Conservation (phyloP, 202 grass and related monocot species). For the Musa balbisiana region DNA sequence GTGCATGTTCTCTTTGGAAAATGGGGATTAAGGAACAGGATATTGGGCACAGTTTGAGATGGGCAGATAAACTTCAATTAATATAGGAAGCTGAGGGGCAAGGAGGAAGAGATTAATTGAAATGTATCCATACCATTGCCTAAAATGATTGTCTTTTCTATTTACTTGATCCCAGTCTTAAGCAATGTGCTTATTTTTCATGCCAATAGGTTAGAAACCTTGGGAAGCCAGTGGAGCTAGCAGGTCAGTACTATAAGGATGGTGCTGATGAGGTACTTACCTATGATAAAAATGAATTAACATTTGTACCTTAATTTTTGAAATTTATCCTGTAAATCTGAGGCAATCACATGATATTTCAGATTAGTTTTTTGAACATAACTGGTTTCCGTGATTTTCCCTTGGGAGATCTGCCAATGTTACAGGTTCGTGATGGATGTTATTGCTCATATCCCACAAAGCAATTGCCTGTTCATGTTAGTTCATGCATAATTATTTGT, state of each 20-base stretch:
- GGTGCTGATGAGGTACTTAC: constrained; percentile 76
- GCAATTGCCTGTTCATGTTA: neutral
- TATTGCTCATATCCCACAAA: neutral
- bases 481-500: neutral
- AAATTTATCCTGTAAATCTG: constrained; percentile 23
- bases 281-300: neutral
- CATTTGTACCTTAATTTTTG: constrained; percentile 9
- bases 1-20: too few relatives aligned
- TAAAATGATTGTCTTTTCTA: neutral
- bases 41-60: neutral
- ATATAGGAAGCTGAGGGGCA: neutral
- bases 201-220: constrained; percentile 86
- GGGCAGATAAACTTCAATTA: neutral
- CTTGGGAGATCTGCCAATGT: constrained; percentile 94
- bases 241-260: constrained; percentile 95
- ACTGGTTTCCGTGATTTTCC: constrained; percentile 98
- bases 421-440: constrained; percentile 50
- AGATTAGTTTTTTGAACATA: constrained; percentile 99
- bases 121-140: neutral
- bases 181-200: neutral
- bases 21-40: neutral
- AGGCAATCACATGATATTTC: constrained; percentile 24
- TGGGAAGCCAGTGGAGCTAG: constrained; percentile 94
- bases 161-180: neutral
- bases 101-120: neutral